A percentile compares a stretch with the other conserved stretches of the same genome.
Evolutionary conservation across 2,329 filamentous ascomycete genomes (phyloP).

Genomic region (Bisporella sp.): DNA sequence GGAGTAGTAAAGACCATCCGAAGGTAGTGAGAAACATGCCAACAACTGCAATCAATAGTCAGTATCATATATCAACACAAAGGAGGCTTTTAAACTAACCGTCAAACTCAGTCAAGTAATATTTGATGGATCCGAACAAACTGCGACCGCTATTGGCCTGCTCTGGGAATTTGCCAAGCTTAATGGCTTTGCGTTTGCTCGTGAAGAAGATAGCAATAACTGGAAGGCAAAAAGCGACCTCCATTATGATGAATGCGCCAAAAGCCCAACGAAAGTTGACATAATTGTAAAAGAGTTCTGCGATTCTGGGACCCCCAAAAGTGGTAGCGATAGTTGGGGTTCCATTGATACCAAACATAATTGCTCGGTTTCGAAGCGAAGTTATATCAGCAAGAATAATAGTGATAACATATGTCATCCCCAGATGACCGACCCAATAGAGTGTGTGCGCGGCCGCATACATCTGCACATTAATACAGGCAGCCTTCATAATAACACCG

Average conservation of each 20-base stretch:
- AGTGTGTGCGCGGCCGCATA: conserved; percentile 55
- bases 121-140: conserved; percentile 9
- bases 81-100: background rate
- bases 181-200: conserved; percentile 54
- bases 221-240: conserved; percentile 54
- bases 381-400: conserved; percentile 64
- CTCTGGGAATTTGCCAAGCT: conserved; percentile 38
- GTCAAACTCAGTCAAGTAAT: conserved; percentile 45
- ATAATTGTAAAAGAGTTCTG: conserved; percentile 42
- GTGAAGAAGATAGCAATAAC: conserved; percentile 42
- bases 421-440: conserved; percentile 52
- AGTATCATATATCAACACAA: no score
- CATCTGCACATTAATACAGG: conserved; percentile 48
- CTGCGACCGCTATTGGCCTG: conserved; percentile 14
- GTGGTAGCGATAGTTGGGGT: conserved; percentile 51
- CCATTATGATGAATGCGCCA: conserved; percentile 58
- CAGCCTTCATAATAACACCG: conserved; percentile 59
- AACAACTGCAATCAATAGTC: background rate
- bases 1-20: conserved; percentile 17
- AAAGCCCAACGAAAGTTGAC: conserved; percentile 62
- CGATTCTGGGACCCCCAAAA: conserved; percentile 52
- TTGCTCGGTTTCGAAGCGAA: conserved; percentile 51
- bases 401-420: conserved; percentile 11
- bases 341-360: conserved; percentile 11
- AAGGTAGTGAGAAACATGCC: conserved; percentile 15